A percentile compares a stretch with the other conserved stretches of the same genome.
Evolutionary conservation across 2,329 filamentous ascomycete genomes (phyloP).

Genomic region (Mollisia scopiformis): DNA sequence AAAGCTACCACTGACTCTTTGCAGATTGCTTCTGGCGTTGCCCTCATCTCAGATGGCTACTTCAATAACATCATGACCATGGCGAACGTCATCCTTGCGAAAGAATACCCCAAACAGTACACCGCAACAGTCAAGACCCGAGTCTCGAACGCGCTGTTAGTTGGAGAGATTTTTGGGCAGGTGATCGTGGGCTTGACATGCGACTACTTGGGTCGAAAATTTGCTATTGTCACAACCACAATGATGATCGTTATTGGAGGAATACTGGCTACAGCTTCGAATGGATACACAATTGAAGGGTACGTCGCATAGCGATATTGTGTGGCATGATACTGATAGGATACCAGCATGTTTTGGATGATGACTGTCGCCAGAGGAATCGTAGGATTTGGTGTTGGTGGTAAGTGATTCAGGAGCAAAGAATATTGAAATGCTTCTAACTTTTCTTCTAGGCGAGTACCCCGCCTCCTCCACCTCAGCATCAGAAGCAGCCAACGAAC

Average conservation of each 20-base stretch:
- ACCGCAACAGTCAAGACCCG: constrained; percentile 27
- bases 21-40: constrained; percentile 35
- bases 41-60: constrained; percentile 39
- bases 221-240: constrained; percentile 49
- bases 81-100: constrained; percentile 37
- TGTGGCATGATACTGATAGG: not conserved
- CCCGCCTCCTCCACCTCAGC: constrained; percentile 50
- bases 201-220: constrained; percentile 49
- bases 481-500: constrained; percentile 51
- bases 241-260: constrained; percentile 47
- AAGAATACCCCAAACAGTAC: constrained; percentile 30
- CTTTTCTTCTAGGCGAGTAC: constrained; percentile 43
- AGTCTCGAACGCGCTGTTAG: constrained; percentile 43
- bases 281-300: constrained; percentile 46
- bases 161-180: constrained; percentile 47
- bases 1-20: not conserved
- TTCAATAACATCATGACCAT: constrained; percentile 41
- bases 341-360: constrained; percentile 53
- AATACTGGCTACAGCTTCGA: constrained; percentile 47
- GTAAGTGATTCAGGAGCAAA: constrained; percentile 23
- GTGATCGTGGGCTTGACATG: constrained; percentile 45
- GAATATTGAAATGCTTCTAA: not conserved
- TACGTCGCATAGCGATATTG: constrained; percentile 1
- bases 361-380: constrained; percentile 52
- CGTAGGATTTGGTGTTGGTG: constrained; percentile 49